A percentile compares a stretch with the other conserved stretches of the same genome.
phyloP scores from a whole-genome alignment of 2,329 filamentous ascomycete species.

The Arthrocladium fulminans region DNA sequence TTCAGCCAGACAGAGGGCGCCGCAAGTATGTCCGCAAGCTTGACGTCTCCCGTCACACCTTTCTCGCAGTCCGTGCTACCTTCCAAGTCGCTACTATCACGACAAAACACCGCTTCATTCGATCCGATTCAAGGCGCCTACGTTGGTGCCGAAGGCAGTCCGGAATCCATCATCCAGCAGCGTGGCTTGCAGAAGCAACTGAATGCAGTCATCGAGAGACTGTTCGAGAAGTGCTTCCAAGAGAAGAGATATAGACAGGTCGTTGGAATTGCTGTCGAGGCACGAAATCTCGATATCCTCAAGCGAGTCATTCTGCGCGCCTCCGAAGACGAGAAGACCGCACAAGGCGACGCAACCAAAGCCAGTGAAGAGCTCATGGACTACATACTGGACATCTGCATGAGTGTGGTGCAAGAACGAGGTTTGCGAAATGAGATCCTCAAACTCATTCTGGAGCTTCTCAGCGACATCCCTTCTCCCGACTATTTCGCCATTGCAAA shows the following conservation, averaged over 20 bases:
- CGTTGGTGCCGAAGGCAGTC: slow-evolving; percentile 47
- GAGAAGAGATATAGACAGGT: slow-evolving; percentile 89
- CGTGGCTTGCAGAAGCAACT: slow-evolving; percentile 69
- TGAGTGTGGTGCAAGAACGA: slow-evolving; percentile 94
- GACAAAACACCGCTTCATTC: slow-evolving; percentile 56
- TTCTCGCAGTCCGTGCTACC: slow-evolving; percentile 91
- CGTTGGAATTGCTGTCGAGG: slow-evolving; percentile 91
- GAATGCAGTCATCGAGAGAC: slow-evolving; percentile 71
- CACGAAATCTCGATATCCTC: slow-evolving; percentile 81
- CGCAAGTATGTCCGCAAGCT: slow-evolving; percentile 53
- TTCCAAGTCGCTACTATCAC: slow-evolving; percentile 89
- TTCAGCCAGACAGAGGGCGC: slow-evolving; percentile 62
- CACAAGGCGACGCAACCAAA: slow-evolving; percentile 45
- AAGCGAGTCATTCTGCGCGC: slow-evolving; percentile 78
- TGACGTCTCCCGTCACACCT: slow-evolving; percentile 83
- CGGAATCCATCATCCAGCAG: slow-evolving; percentile 56
- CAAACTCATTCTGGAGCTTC: slow-evolving; percentile 83
- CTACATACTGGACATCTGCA: slow-evolving; percentile 89
- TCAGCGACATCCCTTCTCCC: slow-evolving; percentile 83
- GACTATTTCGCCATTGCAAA: slow-evolving; percentile 98
- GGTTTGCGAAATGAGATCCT: slow-evolving; percentile 76
- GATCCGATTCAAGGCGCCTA: slow-evolving; percentile 49
- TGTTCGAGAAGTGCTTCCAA: slow-evolving; percentile 83
- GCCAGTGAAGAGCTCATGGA: slow-evolving; percentile 91
- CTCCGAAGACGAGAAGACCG: slow-evolving; percentile 73